Evolutionary conservation across 1,139 yeast species (phyloP).

Genomic region (Geotrichum restrictum): DNA sequence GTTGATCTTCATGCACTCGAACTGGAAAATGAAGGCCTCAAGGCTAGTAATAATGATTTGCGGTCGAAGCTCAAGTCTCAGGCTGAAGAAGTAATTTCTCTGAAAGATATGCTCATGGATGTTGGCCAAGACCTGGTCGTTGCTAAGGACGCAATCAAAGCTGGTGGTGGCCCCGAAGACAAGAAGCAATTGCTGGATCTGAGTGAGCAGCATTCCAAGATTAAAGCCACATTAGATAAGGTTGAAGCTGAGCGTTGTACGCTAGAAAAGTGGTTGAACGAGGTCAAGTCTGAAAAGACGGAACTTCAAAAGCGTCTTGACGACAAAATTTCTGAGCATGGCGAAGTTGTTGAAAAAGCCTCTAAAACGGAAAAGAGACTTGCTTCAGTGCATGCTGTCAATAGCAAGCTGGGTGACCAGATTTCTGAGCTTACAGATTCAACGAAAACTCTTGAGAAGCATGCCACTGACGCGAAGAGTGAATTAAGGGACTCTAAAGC

Average conservation of each 20-base stretch:
- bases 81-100: slow-evolving; percentile 10
- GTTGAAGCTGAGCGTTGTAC: neutral
- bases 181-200: slow-evolving; percentile 2
- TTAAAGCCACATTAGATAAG: neutral
- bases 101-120: slow-evolving; percentile 18
- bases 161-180: neutral
- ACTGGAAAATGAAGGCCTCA: slow-evolving; percentile 4
- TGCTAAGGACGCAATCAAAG: slow-evolving; percentile 11
- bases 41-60: slow-evolving; percentile 2
- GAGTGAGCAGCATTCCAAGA: neutral
- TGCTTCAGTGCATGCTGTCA: slow-evolving; percentile 4
- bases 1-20: neutral
- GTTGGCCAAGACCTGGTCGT: slow-evolving; percentile 16
- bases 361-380: slow-evolving; percentile 9
- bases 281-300: neutral
- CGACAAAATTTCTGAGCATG: neutral
- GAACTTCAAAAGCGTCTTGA: slow-evolving; percentile 5
- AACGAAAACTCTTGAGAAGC: neutral
- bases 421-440: neutral
- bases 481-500: slow-evolving; percentile 3
- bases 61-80: neutral
- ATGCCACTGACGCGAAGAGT: neutral
- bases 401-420: slow-evolving; percentile 3
- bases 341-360: neutral
- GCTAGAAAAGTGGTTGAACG: slow-evolving; percentile 1